Conservation (phyloP, 257 asterid genomes). For the Solanum sejunctum region DNA sequence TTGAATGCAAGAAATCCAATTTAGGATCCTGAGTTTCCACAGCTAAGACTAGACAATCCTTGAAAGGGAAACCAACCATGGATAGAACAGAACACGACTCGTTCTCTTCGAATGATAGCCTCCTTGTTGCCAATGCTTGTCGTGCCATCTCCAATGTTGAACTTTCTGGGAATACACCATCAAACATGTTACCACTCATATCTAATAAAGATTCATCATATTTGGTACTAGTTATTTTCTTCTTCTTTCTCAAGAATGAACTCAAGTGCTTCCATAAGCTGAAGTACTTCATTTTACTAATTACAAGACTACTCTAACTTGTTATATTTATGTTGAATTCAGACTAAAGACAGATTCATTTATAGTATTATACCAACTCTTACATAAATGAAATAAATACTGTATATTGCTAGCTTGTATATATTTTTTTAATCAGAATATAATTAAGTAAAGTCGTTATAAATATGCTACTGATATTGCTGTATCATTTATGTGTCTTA, state of each 20-base stretch:
- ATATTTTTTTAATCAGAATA: too few relatives aligned
- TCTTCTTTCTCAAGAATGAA: background rate
- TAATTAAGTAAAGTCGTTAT: too few relatives aligned
- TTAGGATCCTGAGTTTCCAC: background rate
- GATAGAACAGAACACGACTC: slow-evolving; percentile 4
- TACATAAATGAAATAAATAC: background rate
- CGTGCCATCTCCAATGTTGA: background rate
- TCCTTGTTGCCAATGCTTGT: slow-evolving; percentile 1
- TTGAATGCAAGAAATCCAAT: background rate
- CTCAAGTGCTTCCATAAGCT: background rate
- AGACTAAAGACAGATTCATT: background rate
- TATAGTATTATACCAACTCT: background rate
- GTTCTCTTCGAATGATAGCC: background rate
- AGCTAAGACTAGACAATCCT: background rate
- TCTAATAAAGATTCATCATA: background rate
- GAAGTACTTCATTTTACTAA: background rate
- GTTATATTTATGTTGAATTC: background rate
- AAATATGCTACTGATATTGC: too few relatives aligned
- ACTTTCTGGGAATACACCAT: background rate
- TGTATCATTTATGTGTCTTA: too few relatives aligned
- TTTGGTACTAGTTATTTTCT: background rate
- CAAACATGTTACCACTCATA: background rate
- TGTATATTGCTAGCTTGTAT: background rate
- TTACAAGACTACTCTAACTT: background rate
- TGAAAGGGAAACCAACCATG: background rate